Conservation (phyloP, 768 basidiomycete genomes). For the Kondoa malvinella region DNA sequence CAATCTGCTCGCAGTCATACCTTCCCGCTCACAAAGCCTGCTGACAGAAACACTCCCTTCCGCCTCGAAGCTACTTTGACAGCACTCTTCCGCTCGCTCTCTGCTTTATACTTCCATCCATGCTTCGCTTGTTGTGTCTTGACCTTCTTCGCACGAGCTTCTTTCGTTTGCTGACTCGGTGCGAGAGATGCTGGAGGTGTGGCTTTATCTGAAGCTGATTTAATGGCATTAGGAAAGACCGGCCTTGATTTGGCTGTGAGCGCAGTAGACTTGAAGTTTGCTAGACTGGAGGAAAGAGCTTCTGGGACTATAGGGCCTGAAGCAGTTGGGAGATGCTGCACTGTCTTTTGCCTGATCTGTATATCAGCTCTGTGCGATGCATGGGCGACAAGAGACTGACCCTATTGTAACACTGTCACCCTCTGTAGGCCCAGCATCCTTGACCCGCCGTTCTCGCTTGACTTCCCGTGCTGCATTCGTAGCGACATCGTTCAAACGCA, state of each 20-base stretch:
- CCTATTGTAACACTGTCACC: not conserved
- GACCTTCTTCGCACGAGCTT: not conserved
- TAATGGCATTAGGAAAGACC: not conserved
- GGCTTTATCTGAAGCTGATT: not conserved
- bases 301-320: not conserved
- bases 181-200: not conserved
- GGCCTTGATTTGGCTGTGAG: not conserved
- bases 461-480: not conserved
- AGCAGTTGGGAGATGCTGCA: not conserved
- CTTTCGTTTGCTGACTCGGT: not conserved
- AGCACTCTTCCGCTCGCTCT: not conserved
- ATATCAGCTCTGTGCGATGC: not conserved
- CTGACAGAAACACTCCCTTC: not conserved
- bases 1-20: too few relatives aligned
- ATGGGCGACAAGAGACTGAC: too few relatives aligned
- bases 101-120: not conserved
- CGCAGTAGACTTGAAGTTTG: not conserved
- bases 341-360: not conserved
- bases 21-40: constrained; percentile 3
- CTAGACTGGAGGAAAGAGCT: not conserved
- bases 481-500: not conserved
- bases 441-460: not conserved
- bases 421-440: not conserved
- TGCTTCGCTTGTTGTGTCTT: not conserved
- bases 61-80: not conserved